Percentiles rank a stretch among this genome's conserved stretches.
phyloP scores from a whole-genome alignment of 2,329 filamentous ascomycete species.

The Mariannaea sp. region DNA sequence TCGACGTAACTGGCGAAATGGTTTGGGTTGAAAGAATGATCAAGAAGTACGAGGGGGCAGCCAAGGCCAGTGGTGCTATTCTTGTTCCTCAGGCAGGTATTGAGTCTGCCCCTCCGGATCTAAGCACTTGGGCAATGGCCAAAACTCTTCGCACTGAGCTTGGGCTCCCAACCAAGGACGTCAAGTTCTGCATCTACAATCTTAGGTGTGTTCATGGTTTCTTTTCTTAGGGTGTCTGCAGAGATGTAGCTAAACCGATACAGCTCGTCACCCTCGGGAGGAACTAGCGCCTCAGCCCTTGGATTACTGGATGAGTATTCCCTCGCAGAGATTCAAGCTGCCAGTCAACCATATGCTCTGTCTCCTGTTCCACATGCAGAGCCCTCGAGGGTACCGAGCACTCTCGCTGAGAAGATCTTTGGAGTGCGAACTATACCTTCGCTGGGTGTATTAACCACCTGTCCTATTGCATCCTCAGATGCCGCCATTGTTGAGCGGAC shows the following conservation, averaged over 20 bases:
- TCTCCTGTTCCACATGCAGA: slow-evolving; percentile 59
- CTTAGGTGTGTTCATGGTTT: slow-evolving; percentile 45
- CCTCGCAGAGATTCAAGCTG: slow-evolving; percentile 51
- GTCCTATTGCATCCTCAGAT: slow-evolving; percentile 55
- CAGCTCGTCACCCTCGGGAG: slow-evolving; percentile 59
- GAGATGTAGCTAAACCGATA: slow-evolving; percentile 12
- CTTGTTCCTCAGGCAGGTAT: slow-evolving; percentile 66
- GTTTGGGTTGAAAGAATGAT: slow-evolving; percentile 65
- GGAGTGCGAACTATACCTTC: slow-evolving; percentile 55
- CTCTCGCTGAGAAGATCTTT: slow-evolving; percentile 52
- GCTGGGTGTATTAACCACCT: slow-evolving; percentile 62
- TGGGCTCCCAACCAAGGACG: slow-evolving; percentile 55
- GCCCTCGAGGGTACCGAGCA: slow-evolving; percentile 31
- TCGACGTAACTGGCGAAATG: slow-evolving; percentile 66
- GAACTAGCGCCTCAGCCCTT: slow-evolving; percentile 71
- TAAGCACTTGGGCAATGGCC: slow-evolving; percentile 60
- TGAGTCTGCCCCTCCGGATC: slow-evolving; percentile 66
- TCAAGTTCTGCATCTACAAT: slow-evolving; percentile 55
- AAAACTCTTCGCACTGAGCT: slow-evolving; percentile 56
- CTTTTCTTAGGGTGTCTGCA: not conserved
- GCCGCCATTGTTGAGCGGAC: slow-evolving; percentile 61
- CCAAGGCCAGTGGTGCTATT: slow-evolving; percentile 59
- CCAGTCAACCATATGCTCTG: slow-evolving; percentile 57
- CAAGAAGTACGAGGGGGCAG: slow-evolving; percentile 58
- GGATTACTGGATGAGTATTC: slow-evolving; percentile 59